Conservation (phyloP, 1,284 basidiomycete species). For the Afroboletus lepidellus region DNA sequence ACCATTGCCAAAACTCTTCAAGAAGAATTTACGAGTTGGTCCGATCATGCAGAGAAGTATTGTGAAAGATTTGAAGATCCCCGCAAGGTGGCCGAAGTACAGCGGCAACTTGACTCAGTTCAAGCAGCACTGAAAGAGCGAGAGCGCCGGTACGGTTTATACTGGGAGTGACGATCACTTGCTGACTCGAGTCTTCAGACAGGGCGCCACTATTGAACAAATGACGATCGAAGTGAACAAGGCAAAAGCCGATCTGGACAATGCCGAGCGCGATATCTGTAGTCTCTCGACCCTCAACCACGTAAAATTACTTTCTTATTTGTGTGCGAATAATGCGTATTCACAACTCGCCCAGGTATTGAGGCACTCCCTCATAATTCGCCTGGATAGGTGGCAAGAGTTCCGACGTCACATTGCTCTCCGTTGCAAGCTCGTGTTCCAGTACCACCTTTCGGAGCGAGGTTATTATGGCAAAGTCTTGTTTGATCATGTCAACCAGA, state of each 20-base stretch:
- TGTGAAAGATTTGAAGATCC: conserved; percentile 60
- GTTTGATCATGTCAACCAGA: conserved; percentile 77
- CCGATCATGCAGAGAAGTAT: conserved; percentile 58
- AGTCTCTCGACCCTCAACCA: conserved; percentile 64
- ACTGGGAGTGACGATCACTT: not conserved
- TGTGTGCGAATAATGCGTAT: not conserved
- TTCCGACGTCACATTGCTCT: conserved; percentile 86
- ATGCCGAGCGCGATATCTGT: conserved; percentile 58
- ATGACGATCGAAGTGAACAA: conserved; percentile 69
- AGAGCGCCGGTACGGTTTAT: conserved; percentile 54
- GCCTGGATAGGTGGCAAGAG: conserved; percentile 78
- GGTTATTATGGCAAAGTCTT: conserved; percentile 83
- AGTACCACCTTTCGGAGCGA: conserved; percentile 78
- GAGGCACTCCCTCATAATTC: conserved; percentile 59
- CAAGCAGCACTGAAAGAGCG: conserved; percentile 68
- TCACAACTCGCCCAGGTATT: conserved; percentile 47
- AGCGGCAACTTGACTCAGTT: conserved; percentile 62
- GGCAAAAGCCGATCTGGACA: conserved; percentile 53
- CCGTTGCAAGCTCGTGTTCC: conserved; percentile 83
- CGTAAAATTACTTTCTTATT: conserved; percentile 36
- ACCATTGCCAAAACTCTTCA: conserved; percentile 49
- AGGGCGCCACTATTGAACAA: conserved; percentile 77
- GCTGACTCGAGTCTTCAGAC: conserved; percentile 41
- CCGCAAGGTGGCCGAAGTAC: conserved; percentile 53
- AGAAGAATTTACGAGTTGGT: conserved; percentile 67